These are phyloP conservation scores for Endotrypanum monterogeii DNA, from an alignment of 208 protist species.

Conservation along the genomic window DNA sequence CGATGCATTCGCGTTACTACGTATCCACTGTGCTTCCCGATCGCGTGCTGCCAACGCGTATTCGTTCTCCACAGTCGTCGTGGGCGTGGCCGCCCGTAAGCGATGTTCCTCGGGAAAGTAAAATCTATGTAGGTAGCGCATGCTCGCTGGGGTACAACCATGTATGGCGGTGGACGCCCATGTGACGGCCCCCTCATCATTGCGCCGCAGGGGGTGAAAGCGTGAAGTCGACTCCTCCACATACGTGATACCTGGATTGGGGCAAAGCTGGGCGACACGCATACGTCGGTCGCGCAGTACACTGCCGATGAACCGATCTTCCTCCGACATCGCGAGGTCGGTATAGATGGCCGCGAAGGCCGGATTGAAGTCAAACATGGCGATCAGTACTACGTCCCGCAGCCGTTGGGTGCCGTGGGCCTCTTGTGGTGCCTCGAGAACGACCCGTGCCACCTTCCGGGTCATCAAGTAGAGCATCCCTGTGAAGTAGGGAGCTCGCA, in stretches of 20 bases:
- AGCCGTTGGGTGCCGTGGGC: not conserved
- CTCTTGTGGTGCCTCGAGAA: not conserved
- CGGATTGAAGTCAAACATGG: conserved; percentile 1
- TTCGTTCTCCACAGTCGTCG: not conserved
- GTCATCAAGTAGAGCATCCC: conserved; percentile 17
- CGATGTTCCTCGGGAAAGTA: conserved; percentile 8
- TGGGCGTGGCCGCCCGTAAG: not conserved
- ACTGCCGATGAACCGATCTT: conserved; percentile 1
- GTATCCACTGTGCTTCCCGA: conserved; percentile 1
- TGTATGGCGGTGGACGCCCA: conserved; percentile 21
- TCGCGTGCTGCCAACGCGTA: not conserved
- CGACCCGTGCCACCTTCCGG: conserved; percentile 11
- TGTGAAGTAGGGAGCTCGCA: conserved; percentile 13
- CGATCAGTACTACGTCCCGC: not conserved
- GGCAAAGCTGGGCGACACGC: conserved; percentile 15
- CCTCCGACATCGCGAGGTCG: conserved; percentile 13
- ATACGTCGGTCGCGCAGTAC: not conserved
- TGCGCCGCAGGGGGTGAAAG: conserved; percentile 27
- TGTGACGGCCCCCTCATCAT: conserved; percentile 14
- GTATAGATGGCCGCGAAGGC: not conserved
- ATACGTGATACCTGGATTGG: not conserved
- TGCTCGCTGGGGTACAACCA: conserved; percentile 13
- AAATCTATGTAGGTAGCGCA: conserved; percentile 10
- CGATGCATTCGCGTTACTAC: not conserved
- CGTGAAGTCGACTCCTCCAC: conserved; percentile 10